A percentile compares a stretch with the other conserved stretches of the same genome.
Evolutionary conservation across 352 stramenopile species (phyloP).

Genomic region (Thalassiosira oceanica): DNA sequence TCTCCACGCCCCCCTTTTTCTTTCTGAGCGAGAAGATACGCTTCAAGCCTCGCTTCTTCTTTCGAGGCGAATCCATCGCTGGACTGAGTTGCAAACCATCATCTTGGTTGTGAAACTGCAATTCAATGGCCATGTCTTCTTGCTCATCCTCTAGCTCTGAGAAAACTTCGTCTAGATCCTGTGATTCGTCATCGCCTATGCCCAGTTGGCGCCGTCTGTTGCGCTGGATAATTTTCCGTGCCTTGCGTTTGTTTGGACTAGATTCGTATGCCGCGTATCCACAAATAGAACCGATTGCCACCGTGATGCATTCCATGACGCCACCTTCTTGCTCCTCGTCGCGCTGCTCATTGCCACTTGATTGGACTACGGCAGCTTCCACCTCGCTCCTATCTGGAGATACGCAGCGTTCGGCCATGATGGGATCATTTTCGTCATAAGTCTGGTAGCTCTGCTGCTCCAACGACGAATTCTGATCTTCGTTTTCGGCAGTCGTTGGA

Average conservation of each 20-base stretch:
- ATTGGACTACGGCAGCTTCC: too few relatives aligned
- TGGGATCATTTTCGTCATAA: too few relatives aligned
- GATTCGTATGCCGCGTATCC: slow-evolving; percentile 8
- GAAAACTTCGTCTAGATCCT: neutral
- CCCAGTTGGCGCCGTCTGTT: neutral
- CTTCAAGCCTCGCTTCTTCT: slow-evolving; percentile 21
- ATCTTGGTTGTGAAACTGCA: slow-evolving; percentile 17
- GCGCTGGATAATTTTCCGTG: neutral
- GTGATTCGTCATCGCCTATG: neutral
- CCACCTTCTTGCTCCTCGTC: slow-evolving; percentile 13
- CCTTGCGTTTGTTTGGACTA: neutral
- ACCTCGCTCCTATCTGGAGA: too few relatives aligned
- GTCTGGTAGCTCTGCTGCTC: too few relatives aligned
- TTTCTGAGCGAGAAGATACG: slow-evolving; percentile 21
- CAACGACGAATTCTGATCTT: too few relatives aligned
- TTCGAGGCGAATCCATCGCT: slow-evolving; percentile 4
- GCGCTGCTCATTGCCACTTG: too few relatives aligned
- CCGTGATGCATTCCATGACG: slow-evolving; percentile 31
- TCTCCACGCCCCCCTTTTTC: slow-evolving; percentile 21
- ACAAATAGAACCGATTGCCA: slow-evolving; percentile 28
- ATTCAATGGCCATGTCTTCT: slow-evolving; percentile 48
- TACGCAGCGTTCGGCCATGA: too few relatives aligned
- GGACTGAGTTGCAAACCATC: neutral
- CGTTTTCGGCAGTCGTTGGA: slow-evolving; percentile 8
- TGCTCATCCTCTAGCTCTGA: slow-evolving; percentile 1